These are phyloP conservation scores for Teratosphaeria viscida DNA, from an alignment of 2,329 filamentous ascomycete species.

Conservation along the genomic window DNA sequence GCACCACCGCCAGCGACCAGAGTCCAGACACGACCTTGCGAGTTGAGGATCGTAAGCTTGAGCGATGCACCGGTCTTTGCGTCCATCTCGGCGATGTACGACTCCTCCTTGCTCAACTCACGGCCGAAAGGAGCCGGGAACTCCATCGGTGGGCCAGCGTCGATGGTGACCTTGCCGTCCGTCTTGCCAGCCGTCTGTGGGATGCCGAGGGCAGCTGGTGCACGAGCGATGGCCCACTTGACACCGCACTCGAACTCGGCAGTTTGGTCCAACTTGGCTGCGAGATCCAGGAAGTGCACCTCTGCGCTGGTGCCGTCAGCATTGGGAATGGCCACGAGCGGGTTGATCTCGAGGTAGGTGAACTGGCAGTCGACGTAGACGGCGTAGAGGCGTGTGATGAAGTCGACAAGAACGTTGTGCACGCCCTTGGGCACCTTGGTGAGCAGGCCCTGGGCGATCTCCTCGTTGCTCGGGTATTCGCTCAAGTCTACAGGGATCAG, in stretches of 20 bases:
- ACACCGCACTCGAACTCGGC: constrained; percentile 98
- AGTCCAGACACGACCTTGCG: constrained; percentile 89
- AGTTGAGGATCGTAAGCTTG: constrained; percentile 93
- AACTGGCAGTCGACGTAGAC: constrained; percentile 99
- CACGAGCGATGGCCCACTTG: constrained; percentile 96
- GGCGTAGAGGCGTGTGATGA: constrained; percentile 95
- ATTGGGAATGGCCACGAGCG: constrained; percentile 94
- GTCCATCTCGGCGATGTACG: constrained; percentile 96
- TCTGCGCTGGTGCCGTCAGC: constrained; percentile 81
- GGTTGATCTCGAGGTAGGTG: constrained; percentile 99
- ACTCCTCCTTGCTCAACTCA: constrained; percentile 97
- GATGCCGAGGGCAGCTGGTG: constrained; percentile 77
- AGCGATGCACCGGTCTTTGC: constrained; percentile 98
- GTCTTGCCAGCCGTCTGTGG: constrained; percentile 47
- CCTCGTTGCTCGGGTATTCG: constrained; percentile 90
- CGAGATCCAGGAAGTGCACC: constrained; percentile 96
- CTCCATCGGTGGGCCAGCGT: constrained; percentile 95
- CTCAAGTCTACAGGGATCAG: constrained; percentile 91
- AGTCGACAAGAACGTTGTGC: constrained; percentile 97
- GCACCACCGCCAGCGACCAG: constrained; percentile 98
- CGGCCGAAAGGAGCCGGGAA: constrained; percentile 98
- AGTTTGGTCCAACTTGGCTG: constrained; percentile 97
- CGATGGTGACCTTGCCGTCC: constrained; percentile 75
- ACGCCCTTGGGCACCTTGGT: constrained; percentile 91
- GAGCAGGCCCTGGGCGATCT: constrained; percentile 75